Evolutionary conservation across 257 asterid species (phyloP).

Genomic region (Capsicum pubescens): DNA sequence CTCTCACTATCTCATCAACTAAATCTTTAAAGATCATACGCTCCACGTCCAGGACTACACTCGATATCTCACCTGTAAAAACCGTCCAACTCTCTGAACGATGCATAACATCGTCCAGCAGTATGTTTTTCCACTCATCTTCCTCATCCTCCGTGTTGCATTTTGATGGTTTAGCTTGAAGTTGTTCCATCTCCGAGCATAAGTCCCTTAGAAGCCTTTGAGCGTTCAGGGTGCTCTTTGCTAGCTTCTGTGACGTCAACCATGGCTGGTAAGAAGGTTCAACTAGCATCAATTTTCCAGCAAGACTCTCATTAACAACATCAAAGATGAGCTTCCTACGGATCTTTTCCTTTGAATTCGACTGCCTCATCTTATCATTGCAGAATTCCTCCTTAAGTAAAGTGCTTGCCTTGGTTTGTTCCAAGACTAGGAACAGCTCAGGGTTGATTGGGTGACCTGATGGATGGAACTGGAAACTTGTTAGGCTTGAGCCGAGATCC

Average conservation of each 20-base stretch:
- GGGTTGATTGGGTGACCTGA: conserved; percentile 94
- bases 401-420: conserved; percentile 75
- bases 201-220: conserved; percentile 79
- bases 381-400: conserved; percentile 42
- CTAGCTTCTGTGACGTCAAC: conserved; percentile 45
- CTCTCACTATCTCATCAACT: conserved; percentile 76
- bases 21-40: conserved; percentile 85
- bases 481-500: conserved; percentile 69
- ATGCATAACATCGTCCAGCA: conserved; percentile 63
- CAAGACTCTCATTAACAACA: conserved; percentile 77
- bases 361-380: conserved; percentile 40
- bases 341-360: conserved; percentile 42
- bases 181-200: conserved; percentile 73
- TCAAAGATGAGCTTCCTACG: conserved; percentile 82
- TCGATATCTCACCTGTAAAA: conserved; percentile 60
- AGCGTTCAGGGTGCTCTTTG: conserved; percentile 54
- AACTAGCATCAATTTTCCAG: conserved; percentile 47
- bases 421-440: conserved; percentile 87
- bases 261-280: conserved; percentile 49
- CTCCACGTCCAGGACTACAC: conserved; percentile 75
- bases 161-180: conserved; percentile 48
- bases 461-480: conserved; percentile 75
- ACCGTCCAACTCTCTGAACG: conserved; percentile 62
- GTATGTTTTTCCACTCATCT: conserved; percentile 59
- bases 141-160: conserved; percentile 58